Base-by-base conservation (phyloP, 441 rosid species). In the Geranium incanum region DNA sequence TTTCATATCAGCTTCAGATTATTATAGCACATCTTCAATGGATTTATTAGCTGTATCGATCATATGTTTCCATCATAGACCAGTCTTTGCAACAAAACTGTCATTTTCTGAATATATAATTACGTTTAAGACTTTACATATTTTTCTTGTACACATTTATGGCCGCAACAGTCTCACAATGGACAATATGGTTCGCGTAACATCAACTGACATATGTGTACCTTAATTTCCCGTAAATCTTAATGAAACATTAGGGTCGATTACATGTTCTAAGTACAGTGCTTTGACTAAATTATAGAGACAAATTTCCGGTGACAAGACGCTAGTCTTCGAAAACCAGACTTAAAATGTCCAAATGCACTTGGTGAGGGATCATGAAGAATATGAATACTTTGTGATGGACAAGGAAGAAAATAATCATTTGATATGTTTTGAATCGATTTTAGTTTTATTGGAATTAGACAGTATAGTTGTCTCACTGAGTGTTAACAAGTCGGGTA, bases 11-110 rank as follows among this genome's bases (percentile, higher is more conserved):
- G 6, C 60, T 55, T 55, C 16, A 5, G 19, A 55, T 15, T 23
- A 23, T 23, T 23, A 23, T 23, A 23, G 33, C 64, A 59, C 64
- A 59, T 59, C 19, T 18, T 59, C 64, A 59, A 59, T 19, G 64
- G 28, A 59, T 18, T 8, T 59, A 59, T 59, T 59, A 59, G 64
- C 64, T 59, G 64, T 59, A 59, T 55, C 33, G 33, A 23, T 23
- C 33, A 23, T 59, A 59, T 11, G 19, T 59, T 59, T 28, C 6
- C 64, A 59, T 18, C 64, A 59, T 16, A 13, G 62, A 55, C 62
- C 62, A 15, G 62, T 55, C 62, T 15, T 55, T n/a, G 64, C 55
- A 48, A 48, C 55, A 45, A n/a, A 45, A n/a, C 18, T 9, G 55
- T 48, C 64, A 16, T 59, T 18, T 59, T 59, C 62, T 18, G 62